phyloP scores from a whole-genome alignment of 345 rosid species.

The Noccaea caerulescens region DNA sequence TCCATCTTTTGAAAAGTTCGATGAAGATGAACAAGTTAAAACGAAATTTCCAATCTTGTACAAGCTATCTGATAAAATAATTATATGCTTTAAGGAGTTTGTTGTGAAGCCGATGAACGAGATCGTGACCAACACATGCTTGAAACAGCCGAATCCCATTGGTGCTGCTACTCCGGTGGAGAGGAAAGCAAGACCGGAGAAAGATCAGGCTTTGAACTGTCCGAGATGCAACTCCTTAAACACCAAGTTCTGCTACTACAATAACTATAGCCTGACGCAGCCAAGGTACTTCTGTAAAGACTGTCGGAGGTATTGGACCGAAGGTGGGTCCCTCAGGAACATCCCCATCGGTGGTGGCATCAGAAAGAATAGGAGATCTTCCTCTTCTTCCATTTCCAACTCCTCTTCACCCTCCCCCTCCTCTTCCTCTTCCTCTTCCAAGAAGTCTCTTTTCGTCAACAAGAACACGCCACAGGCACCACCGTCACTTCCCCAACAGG shows the following conservation, averaged over 20 bases:
- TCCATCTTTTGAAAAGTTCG: conserved; percentile 1
- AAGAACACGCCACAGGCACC: conserved; percentile 50
- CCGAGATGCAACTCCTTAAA: conserved; percentile 84
- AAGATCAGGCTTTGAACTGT: conserved; percentile 70
- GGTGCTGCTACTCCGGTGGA: conserved; percentile 41
- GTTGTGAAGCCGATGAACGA: conserved; percentile 89
- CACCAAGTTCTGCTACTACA: conserved; percentile 93
- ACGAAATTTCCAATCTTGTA: background rate
- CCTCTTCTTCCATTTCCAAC: conserved; percentile 43
- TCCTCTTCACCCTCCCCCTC: conserved; percentile 51
- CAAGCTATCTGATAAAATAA: background rate
- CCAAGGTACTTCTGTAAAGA: conserved; percentile 86
- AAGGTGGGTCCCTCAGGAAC: conserved; percentile 91
- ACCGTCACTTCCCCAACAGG: conserved; percentile 33
- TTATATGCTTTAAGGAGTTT: conserved; percentile 58
- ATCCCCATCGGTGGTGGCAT: conserved; percentile 97
- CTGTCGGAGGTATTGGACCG: conserved; percentile 97
- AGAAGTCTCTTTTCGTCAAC: conserved; percentile 52
- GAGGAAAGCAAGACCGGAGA: conserved; percentile 73
- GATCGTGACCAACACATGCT: conserved; percentile 66
- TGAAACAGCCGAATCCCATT: conserved; percentile 38
- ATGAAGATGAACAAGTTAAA: conserved; percentile 11
- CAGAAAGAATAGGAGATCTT: conserved; percentile 86
- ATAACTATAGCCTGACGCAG: conserved; percentile 85
- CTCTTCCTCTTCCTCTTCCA: conserved; percentile 49